Evolutionary conservation across 1,139 yeast genomes (phyloP).

Genomic region (Fermentozyma sake): DNA sequence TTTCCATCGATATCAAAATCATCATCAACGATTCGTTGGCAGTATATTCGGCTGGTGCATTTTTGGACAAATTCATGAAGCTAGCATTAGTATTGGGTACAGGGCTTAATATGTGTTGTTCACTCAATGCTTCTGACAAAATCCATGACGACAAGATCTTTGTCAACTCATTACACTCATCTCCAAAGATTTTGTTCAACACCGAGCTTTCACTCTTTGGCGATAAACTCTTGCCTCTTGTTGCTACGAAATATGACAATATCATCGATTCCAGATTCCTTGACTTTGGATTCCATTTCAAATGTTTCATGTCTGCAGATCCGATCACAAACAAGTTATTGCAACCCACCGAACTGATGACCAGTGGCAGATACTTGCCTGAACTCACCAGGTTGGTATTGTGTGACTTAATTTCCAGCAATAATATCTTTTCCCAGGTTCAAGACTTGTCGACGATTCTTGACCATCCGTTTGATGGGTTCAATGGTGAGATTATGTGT

Average conservation of each 20-base stretch:
- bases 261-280: slow-evolving; percentile 33
- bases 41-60: slow-evolving; percentile 44
- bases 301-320: slow-evolving; percentile 32
- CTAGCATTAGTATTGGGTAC: slow-evolving; percentile 46
- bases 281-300: slow-evolving; percentile 19
- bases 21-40: slow-evolving; percentile 45
- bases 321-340: slow-evolving; percentile 29
- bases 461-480: slow-evolving; percentile 29
- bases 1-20: slow-evolving; percentile 28
- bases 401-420: slow-evolving; percentile 25
- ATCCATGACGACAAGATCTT: slow-evolving; percentile 23
- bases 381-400: slow-evolving; percentile 45
- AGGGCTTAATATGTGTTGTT: slow-evolving; percentile 42
- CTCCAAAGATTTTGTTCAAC: slow-evolving; percentile 26
- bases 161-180: slow-evolving; percentile 12
- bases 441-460: slow-evolving; percentile 7
- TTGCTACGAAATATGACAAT: slow-evolving; percentile 35
- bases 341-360: slow-evolving; percentile 53
- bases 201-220: slow-evolving; percentile 43
- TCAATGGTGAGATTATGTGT: slow-evolving; percentile 39
- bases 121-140: slow-evolving; percentile 17
- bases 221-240: slow-evolving; percentile 21
- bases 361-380: slow-evolving; percentile 54
- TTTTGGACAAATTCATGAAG: slow-evolving; percentile 32
- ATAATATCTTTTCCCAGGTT: slow-evolving; percentile 28